A percentile compares a stretch with the other conserved stretches of the same genome.
Conservation (phyloP, 129 eudicot species). For the Sambucus nigra region DNA sequence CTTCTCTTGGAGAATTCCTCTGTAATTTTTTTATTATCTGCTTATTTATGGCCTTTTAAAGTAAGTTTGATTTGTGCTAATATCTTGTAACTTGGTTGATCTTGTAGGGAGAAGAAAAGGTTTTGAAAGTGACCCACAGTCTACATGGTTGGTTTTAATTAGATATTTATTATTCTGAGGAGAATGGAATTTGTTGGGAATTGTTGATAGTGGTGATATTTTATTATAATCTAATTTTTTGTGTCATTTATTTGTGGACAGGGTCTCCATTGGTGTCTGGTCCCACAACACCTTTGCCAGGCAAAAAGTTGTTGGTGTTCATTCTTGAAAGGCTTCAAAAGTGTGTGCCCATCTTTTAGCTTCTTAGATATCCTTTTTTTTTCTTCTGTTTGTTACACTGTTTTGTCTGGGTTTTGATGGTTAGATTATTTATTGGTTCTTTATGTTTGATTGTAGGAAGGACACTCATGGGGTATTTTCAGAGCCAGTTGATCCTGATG, state of each 20-base stretch:
- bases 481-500: conserved; percentile 81
- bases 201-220: conserved; percentile 18
- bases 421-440: conserved; percentile 8
- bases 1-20: neutral
- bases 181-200: neutral
- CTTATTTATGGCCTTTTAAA: conserved; percentile 5
- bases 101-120: conserved; percentile 62
- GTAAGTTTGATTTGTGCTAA: conserved; percentile 4
- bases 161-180: conserved; percentile 15
- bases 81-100: conserved; percentile 13
- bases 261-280: conserved; percentile 82
- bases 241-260: conserved; percentile 46
- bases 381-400: conserved; percentile 8
- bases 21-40: conserved; percentile 9
- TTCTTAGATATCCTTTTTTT: conserved; percentile 20
- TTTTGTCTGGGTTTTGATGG: conserved; percentile 11
- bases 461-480: conserved; percentile 91
- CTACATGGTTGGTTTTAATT: conserved; percentile 46
- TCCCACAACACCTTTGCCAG: conserved; percentile 90
- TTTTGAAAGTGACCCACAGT: conserved; percentile 63
- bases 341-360: conserved; percentile 38
- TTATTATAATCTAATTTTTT: conserved; percentile 13
- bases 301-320: conserved; percentile 84
- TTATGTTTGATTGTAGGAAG: conserved; percentile 51
- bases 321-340: conserved; percentile 97